Evolutionary conservation across 179 eudicot species (phyloP).

Genomic region (Beta lomatogona): DNA sequence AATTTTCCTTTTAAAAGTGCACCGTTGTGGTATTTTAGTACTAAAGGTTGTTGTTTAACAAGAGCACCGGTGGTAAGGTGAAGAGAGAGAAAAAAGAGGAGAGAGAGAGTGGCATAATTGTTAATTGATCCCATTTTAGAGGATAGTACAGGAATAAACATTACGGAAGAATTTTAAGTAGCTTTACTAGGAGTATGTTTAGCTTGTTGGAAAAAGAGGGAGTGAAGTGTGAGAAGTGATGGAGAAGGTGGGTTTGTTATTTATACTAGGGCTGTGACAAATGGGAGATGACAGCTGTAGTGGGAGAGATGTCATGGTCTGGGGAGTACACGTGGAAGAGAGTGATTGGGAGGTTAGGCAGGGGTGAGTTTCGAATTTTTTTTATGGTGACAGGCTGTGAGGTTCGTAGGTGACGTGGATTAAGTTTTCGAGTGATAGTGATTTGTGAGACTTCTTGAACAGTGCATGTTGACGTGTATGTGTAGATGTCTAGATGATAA

Average conservation of each 20-base stretch:
- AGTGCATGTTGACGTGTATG: slow-evolving; percentile 1
- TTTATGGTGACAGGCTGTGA: slow-evolving; percentile 1
- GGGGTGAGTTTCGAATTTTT: not conserved
- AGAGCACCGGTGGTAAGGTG: slow-evolving; percentile 21
- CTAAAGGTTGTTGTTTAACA: slow-evolving; percentile 46
- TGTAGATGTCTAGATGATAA: not conserved
- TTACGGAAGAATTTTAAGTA: too few relatives aligned
- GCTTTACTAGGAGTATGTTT: too few relatives aligned
- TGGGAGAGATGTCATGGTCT: not conserved
- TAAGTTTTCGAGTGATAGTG: not conserved
- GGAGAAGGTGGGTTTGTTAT: slow-evolving; percentile 15
- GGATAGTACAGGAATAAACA: not conserved
- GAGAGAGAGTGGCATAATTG: slow-evolving; percentile 22
- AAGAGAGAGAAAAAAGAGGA: slow-evolving; percentile 15
- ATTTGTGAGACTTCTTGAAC: not conserved
- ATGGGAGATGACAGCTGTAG: slow-evolving; percentile 38
- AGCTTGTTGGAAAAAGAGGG: not conserved
- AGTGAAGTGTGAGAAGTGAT: slow-evolving; percentile 16
- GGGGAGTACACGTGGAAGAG: slow-evolving; percentile 19
- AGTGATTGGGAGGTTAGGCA: not conserved
- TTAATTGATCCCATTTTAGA: slow-evolving; percentile 25
- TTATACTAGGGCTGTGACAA: slow-evolving; percentile 29
- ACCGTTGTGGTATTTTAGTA: slow-evolving; percentile 71
- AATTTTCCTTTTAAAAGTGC: slow-evolving; percentile 54
- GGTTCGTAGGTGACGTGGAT: slow-evolving; percentile 1